Percentiles rank a stretch among this genome's conserved stretches.
Evolutionary conservation across 805 yeast genomes (phyloP).

Genomic region (Groenewaldozyma salmanticensis): DNA sequence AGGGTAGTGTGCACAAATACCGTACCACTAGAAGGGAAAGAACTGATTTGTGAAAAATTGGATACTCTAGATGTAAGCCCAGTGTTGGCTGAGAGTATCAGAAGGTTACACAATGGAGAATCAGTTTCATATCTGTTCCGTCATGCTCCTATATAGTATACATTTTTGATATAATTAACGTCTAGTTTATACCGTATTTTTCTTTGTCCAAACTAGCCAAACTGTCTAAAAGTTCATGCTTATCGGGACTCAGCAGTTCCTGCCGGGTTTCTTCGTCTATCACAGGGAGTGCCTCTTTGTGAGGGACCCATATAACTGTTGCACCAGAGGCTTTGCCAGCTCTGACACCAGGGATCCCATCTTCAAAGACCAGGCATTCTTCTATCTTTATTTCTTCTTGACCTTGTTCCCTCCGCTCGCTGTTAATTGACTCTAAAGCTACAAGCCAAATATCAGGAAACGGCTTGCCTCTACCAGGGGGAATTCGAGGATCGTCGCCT

Average conservation of each 20-base stretch:
- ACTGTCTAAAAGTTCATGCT: conserved; percentile 48
- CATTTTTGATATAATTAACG: neutral
- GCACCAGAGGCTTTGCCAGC: conserved; percentile 81
- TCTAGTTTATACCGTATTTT: conserved; percentile 27
- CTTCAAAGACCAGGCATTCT: conserved; percentile 89
- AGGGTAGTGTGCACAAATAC: conserved; percentile 88
- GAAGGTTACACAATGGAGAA: conserved; percentile 95
- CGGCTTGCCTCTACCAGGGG: conserved; percentile 87
- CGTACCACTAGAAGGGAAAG: conserved; percentile 69
- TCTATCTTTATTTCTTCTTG: conserved; percentile 47
- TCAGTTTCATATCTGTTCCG: conserved; percentile 81
- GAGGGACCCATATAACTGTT: conserved; percentile 91
- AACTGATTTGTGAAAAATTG: conserved; percentile 51
- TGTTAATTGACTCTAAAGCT: conserved; percentile 64
- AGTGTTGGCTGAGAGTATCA: conserved; percentile 84
- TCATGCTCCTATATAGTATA: conserved; percentile 39
- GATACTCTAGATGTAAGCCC: conserved; percentile 79
- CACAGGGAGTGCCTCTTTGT: conserved; percentile 54
- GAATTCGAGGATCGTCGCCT: conserved; percentile 82
- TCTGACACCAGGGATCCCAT: conserved; percentile 83
- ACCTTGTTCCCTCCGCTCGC: conserved; percentile 35
- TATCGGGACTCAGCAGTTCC: conserved; percentile 35
- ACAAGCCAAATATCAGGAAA: conserved; percentile 85
- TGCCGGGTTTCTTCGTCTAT: conserved; percentile 36
- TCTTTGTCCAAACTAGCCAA: conserved; percentile 44